Conservation (phyloP, 352 stramenopile species). For the Globisporangium heterothallicum region DNA sequence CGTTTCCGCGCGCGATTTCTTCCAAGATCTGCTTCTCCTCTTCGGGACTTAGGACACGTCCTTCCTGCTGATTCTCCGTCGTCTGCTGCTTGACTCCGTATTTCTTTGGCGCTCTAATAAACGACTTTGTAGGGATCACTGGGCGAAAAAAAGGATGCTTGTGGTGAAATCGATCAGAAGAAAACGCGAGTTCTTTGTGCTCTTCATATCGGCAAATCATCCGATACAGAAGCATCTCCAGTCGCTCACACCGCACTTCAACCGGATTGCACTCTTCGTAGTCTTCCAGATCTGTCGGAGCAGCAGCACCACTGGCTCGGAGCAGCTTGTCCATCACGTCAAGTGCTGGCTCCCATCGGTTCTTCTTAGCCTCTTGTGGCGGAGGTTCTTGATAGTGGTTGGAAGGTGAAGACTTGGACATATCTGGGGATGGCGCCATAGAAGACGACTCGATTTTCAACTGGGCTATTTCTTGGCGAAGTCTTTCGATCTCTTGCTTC, state of each 20-base stretch:
- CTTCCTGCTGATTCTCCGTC: slow-evolving; percentile 20
- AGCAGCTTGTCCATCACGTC: slow-evolving; percentile 79
- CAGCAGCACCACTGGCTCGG: slow-evolving; percentile 43
- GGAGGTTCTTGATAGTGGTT: slow-evolving; percentile 12
- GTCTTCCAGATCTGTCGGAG: slow-evolving; percentile 30
- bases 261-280: slow-evolving; percentile 33
- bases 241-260: slow-evolving; percentile 52
- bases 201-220: slow-evolving; percentile 86
- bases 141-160: slow-evolving; percentile 12
- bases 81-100: slow-evolving; percentile 28
- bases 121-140: slow-evolving; percentile 20
- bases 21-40: slow-evolving; percentile 40
- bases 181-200: slow-evolving; percentile 66
- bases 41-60: slow-evolving; percentile 12
- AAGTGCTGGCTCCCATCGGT: slow-evolving; percentile 71
- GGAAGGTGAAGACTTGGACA: slow-evolving; percentile 3
- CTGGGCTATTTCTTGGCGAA: slow-evolving; percentile 55
- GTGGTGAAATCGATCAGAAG: slow-evolving; percentile 29
- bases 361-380: slow-evolving; percentile 34
- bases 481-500: slow-evolving; percentile 67
- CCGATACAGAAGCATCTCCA: slow-evolving; percentile 81
- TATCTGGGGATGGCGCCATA: slow-evolving; percentile 1
- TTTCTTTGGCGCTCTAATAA: slow-evolving; percentile 46
- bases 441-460: slow-evolving; percentile 12
- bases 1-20: slow-evolving; percentile 31